Conservation (phyloP, 2,329 filamentous ascomycete genomes). For the Microcyclospora pomicola region DNA sequence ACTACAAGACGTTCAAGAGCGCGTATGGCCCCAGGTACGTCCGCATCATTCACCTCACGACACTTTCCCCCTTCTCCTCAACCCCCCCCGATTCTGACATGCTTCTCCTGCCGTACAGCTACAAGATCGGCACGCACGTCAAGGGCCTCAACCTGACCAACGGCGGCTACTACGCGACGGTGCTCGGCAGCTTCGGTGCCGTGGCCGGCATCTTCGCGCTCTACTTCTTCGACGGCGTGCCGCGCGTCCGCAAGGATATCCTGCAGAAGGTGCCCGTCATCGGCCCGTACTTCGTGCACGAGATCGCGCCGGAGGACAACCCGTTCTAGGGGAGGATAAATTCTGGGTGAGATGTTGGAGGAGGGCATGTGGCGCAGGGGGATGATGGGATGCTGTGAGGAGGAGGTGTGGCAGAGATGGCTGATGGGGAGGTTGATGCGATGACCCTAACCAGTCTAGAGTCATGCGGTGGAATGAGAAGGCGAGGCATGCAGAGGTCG, state of each 20-base stretch:
- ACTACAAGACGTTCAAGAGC: conserved; percentile 40
- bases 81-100: background rate
- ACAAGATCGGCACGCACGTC: conserved; percentile 35
- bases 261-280: conserved; percentile 47
- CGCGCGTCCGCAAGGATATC: conserved; percentile 48
- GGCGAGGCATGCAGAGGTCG: no score
- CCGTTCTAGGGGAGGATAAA: conserved; percentile 36
- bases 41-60: background rate
- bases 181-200: conserved; percentile 43
- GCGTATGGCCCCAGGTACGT: conserved; percentile 46
- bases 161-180: conserved; percentile 19
- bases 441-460: no score
- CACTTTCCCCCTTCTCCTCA: background rate
- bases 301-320: conserved; percentile 51
- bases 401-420: no score
- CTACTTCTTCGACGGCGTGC: conserved; percentile 52
- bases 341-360: background rate
- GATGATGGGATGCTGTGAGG: no score
- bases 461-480: no score
- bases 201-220: conserved; percentile 45
- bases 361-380: no score
- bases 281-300: conserved; percentile 41
- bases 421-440: no score
- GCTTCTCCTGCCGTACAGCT: conserved; percentile 26
- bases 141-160: conserved; percentile 31